These are phyloP conservation scores for Pythium myriotylum DNA, from an alignment of 352 stramenopile species.

Conservation along the genomic window DNA sequence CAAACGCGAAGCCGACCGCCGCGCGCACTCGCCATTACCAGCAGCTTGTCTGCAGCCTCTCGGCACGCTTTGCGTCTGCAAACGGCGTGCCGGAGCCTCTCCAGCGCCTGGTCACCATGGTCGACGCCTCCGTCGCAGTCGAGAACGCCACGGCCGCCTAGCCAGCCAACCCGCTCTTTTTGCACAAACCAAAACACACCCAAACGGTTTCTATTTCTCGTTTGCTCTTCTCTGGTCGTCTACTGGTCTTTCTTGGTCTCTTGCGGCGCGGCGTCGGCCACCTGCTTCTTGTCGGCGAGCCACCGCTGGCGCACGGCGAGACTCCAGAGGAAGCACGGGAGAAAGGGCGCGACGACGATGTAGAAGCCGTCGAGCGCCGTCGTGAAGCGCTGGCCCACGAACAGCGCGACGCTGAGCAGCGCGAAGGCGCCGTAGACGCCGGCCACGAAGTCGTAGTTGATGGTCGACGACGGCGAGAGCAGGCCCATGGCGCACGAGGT, in stretches of 20 bases:
- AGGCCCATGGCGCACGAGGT: slow-evolving; percentile 34
- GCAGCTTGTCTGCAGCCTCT: neutral
- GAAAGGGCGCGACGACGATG: slow-evolving; percentile 81
- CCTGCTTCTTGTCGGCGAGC: slow-evolving; percentile 39
- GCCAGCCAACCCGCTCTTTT: neutral
- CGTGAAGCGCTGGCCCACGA: slow-evolving; percentile 63
- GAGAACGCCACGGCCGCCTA: slow-evolving; percentile 8
- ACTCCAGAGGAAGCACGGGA: slow-evolving; percentile 85
- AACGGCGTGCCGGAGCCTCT: neutral
- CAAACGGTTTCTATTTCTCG: slow-evolving; percentile 28
- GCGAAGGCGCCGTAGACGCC: slow-evolving; percentile 78
- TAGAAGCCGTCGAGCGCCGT: slow-evolving; percentile 80
- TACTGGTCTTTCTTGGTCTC: slow-evolving; percentile 27
- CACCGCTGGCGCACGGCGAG: slow-evolving; percentile 77
- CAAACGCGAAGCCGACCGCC: neutral
- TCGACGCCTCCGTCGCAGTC: no score
- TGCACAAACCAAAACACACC: neutral
- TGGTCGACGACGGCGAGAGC: slow-evolving; percentile 70
- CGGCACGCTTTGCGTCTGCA: neutral
- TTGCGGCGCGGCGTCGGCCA: neutral
- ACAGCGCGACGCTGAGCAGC: slow-evolving; percentile 56
- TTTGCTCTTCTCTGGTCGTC: slow-evolving; percentile 9
- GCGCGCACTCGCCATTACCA: neutral
- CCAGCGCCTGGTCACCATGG: no score
- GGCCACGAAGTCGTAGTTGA: slow-evolving; percentile 91